Percentiles rank a stretch among this genome's conserved stretches.
phyloP scores from a whole-genome alignment of 768 basidiomycete genomes.

The Trametes gibbosa region DNA sequence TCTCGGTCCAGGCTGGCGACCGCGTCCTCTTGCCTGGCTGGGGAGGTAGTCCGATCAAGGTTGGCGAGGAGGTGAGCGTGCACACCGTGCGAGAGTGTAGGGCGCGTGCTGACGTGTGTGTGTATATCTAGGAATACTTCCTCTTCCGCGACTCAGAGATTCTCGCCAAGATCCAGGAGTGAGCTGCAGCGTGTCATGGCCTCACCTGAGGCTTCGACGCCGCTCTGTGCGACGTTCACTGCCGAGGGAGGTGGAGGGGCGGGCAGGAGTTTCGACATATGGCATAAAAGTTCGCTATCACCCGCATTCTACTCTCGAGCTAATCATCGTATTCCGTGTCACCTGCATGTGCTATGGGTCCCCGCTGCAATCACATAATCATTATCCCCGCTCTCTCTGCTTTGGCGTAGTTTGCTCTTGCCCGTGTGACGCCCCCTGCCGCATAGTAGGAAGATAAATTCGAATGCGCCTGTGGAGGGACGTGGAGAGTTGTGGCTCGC shows the following conservation, averaged over 20 bases:
- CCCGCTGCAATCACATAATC: not conserved
- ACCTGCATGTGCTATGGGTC: conserved; percentile 7
- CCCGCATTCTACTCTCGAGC: conserved; percentile 10
- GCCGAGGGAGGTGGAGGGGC: not conserved
- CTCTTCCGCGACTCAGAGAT: conserved; percentile 95
- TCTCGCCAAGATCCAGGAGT: conserved; percentile 94
- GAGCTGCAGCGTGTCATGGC: not conserved
- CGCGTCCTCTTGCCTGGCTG: conserved; percentile 92
- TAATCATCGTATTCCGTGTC: conserved; percentile 10
- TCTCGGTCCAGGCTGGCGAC: conserved; percentile 84
- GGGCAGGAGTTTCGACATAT: not conserved
- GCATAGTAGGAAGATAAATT: not conserved
- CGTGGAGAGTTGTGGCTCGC: too few species aligned
- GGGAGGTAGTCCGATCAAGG: conserved; percentile 95
- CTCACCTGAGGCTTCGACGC: not conserved
- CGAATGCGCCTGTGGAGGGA: too few species aligned
- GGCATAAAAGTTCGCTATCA: conserved; percentile 21
- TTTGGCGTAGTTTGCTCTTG: not conserved
- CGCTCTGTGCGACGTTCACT: not conserved
- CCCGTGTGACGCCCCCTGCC: too few species aligned
- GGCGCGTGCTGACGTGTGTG: conserved; percentile 1
- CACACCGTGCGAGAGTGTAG: not conserved
- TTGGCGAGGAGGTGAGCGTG: conserved; percentile 81
- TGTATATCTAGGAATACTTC: conserved; percentile 79
- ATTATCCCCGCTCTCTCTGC: not conserved